A percentile compares a stretch with the other conserved stretches of the same genome.
phyloP scores from a whole-genome alignment of 2,329 filamentous ascomycete genomes.

The Chrysoporthe puriensis region DNA sequence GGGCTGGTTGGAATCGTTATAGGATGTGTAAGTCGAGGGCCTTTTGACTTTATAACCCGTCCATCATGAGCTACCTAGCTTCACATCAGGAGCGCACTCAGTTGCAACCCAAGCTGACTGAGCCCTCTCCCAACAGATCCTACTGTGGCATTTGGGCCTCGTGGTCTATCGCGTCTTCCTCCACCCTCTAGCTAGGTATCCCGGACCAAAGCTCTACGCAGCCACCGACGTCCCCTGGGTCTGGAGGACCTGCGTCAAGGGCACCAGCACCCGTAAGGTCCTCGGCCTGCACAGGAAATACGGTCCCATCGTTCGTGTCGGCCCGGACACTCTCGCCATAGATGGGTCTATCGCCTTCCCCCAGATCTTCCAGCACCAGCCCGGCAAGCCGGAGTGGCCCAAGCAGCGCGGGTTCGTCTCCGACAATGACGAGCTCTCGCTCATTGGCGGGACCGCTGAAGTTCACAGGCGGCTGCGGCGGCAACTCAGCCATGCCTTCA shows the following conservation, averaged over 20 bases:
- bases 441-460: slow-evolving; percentile 7
- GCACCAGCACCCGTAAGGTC: background rate
- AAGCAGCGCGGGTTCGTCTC: slow-evolving; percentile 5
- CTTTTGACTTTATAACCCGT: too few species aligned
- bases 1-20: background rate
- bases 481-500: slow-evolving; percentile 20
- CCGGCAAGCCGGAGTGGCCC: slow-evolving; percentile 13
- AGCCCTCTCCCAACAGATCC: background rate
- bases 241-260: background rate
- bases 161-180: slow-evolving; percentile 18
- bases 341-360: slow-evolving; percentile 21
- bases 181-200: slow-evolving; percentile 22
- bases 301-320: slow-evolving; percentile 23
- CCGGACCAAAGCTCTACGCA: slow-evolving; percentile 20
- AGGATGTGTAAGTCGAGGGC: slow-evolving; percentile 2
- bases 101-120: background rate
- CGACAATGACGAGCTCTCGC: background rate
- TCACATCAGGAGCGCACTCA: background rate
- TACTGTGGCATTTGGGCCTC: slow-evolving; percentile 11
- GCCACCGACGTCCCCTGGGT: slow-evolving; percentile 4
- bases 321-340: slow-evolving; percentile 9
- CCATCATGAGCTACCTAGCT: background rate
- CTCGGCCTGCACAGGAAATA: slow-evolving; percentile 13
- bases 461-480: slow-evolving; percentile 17
- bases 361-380: slow-evolving; percentile 22